A percentile compares a stretch with the other conserved stretches of the same genome.
Evolutionary conservation across 371 early-diverging fungal genomes (phyloP).

Genomic region (Apophysomyces elegans): DNA sequence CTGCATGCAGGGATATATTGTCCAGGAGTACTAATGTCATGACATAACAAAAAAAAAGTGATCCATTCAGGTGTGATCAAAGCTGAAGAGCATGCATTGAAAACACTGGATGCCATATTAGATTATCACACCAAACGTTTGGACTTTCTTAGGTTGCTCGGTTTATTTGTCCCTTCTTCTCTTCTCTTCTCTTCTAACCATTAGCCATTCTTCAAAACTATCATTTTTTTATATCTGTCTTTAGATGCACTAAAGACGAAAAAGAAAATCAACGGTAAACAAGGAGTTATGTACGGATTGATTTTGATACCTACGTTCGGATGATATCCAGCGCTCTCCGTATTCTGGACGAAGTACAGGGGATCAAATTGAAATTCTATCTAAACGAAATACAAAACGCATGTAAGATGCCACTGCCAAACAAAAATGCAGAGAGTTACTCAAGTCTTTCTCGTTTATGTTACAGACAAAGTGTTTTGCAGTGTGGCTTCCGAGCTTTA

Average conservation of each 20-base stretch:
- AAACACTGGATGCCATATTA: not conserved
- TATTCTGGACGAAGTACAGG: not conserved
- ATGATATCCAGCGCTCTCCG: not conserved
- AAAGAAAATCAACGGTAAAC: not conserved
- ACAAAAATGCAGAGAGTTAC: not conserved
- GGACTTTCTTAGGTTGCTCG: not conserved
- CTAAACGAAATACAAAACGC: not conserved
- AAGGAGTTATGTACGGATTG: not conserved
- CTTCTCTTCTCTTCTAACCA: too few species aligned
- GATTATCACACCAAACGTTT: not conserved
- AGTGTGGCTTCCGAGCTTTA: not conserved
- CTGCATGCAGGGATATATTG: slow-evolving; percentile 8
- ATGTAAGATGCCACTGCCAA: not conserved
- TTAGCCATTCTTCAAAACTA: not conserved
- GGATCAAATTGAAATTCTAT: not conserved
- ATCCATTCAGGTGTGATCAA: slow-evolving; percentile 7
- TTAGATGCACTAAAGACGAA: not conserved
- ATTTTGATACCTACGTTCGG: not conserved
- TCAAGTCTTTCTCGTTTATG: not conserved
- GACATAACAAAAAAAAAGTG: not conserved
- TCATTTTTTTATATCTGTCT: not conserved
- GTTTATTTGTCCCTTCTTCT: too few species aligned
- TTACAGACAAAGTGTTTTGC: not conserved
- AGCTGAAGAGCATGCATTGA: slow-evolving; percentile 6
- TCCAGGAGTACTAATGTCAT: not conserved